These are phyloP conservation scores for Ustilago sp. DNA, from an alignment of 1,284 basidiomycete genomes.

Conservation along the genomic window DNA sequence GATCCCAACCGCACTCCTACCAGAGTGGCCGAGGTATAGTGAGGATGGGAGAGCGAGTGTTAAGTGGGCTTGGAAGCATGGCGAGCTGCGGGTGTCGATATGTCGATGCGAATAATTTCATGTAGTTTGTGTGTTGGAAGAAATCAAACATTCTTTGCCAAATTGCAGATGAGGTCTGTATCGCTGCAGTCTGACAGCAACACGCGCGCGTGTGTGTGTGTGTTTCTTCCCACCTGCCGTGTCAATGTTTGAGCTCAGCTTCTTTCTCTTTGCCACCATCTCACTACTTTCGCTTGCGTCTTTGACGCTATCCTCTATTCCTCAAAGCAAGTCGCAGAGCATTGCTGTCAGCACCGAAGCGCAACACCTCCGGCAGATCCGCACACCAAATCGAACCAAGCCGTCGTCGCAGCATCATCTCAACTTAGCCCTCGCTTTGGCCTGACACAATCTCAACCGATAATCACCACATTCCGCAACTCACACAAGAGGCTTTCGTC, in stretches of 20 bases:
- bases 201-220: background rate
- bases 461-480: background rate
- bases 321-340: no score
- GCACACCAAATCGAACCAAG: no score
- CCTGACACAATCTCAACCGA: background rate
- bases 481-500: no score
- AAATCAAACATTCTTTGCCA: background rate
- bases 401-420: no score
- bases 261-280: background rate
- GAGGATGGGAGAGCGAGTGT: slow-evolving; percentile 6
- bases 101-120: background rate
- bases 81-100: background rate
- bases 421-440: no score
- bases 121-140: background rate
- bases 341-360: no score
- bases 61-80: slow-evolving; percentile 18
- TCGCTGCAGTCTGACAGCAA: background rate
- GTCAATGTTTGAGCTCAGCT: background rate
- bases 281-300: background rate
- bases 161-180: background rate
- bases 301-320: background rate
- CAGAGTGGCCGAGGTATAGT: slow-evolving; percentile 50
- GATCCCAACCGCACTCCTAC: background rate
- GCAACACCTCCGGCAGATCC: no score
- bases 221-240: no score